Evolutionary conservation across 305 asterid genomes (phyloP), one percentile per base, ranked within the genome.

Genomic region (Ruellia speciosa): DNA sequence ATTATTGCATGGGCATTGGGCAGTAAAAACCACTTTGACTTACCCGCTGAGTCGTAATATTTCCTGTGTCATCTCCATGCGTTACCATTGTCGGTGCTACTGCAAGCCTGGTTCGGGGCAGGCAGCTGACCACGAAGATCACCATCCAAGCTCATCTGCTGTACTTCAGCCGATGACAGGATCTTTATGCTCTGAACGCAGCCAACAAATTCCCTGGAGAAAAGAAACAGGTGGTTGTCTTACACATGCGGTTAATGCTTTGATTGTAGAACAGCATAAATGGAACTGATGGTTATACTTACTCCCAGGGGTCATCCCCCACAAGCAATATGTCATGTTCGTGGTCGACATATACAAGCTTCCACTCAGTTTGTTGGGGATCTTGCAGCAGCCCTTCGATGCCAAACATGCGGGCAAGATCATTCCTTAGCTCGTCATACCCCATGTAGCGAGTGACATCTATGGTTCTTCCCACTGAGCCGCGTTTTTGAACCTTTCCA

Each of bases 301-400:
- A 93, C 99, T 93, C 99, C 99, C 99, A 93, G 5, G 99, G 99
- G 63, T 93, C 99, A 57, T 93, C 99, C 18, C 99, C 99, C 53
- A 86, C 95, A 0, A 93, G 96, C 64, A 93, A 68, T 53, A 89
- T 85, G 60, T 93, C 99, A 58, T 93, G 86, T 70, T 93, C 97
- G 45, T 84, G 88, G 74, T 93, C 99, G 7, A 93, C 90, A 11
- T 89, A 93, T 14, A 93, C 97, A 50, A 93, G 97, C 77, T 89
- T 87, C 99, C 99, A 93, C 35, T 85, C 99, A 0, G 75, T 81
- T 54, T 95, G 71, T 64, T 82, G 97, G 31, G 95, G 90, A 62
- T 86, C 97, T 68, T 93, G 96, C 35, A 93, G 69, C 16, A 77
- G 87, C 47, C 95, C 88, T 63, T 93, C 95, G 34, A 93, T 84